Conservation (phyloP, 2,329 filamentous ascomycete species). For the Pseudogymnoascus sp. region DNA sequence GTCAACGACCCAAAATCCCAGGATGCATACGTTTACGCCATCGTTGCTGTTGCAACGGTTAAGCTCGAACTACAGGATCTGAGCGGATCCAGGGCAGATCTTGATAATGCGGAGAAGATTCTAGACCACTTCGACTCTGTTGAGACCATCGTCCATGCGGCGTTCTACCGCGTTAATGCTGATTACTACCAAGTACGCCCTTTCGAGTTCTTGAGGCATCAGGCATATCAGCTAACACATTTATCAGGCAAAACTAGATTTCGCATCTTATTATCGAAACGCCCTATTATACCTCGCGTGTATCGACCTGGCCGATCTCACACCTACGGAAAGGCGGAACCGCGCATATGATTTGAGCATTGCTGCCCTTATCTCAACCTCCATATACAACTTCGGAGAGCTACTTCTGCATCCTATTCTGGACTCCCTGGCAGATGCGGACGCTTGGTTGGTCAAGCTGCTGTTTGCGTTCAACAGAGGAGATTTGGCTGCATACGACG, state of each 20-base stretch:
- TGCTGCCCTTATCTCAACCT: slow-evolving; percentile 84
- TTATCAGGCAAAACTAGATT: slow-evolving; percentile 67
- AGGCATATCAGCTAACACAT: slow-evolving; percentile 15
- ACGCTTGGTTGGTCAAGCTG: slow-evolving; percentile 88
- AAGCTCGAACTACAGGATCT: slow-evolving; percentile 73
- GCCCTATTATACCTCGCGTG: slow-evolving; percentile 96
- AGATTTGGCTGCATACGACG: slow-evolving; percentile 79
- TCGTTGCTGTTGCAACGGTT: slow-evolving; percentile 79
- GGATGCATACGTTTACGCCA: slow-evolving; percentile 92
- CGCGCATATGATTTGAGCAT: slow-evolving; percentile 90
- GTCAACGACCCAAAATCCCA: slow-evolving; percentile 89
- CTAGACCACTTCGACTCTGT: slow-evolving; percentile 90
- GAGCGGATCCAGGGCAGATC: slow-evolving; percentile 74
- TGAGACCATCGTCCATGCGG: slow-evolving; percentile 88
- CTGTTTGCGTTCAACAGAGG: slow-evolving; percentile 96
- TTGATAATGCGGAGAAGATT: slow-evolving; percentile 80
- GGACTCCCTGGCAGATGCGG: slow-evolving; percentile 68
- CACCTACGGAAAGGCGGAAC: slow-evolving; percentile 64
- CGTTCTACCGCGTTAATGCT: slow-evolving; percentile 92
- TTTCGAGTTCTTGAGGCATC: background rate
- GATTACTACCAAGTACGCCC: slow-evolving; percentile 73
- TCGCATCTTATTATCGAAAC: slow-evolving; percentile 94
- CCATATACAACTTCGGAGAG: slow-evolving; percentile 99
- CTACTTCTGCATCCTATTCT: slow-evolving; percentile 96
- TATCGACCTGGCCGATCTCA: slow-evolving; percentile 71